These are phyloP conservation scores for Chalaropsis ovoidea DNA, from an alignment of 2,329 filamentous ascomycete species.

Conservation along the genomic window DNA sequence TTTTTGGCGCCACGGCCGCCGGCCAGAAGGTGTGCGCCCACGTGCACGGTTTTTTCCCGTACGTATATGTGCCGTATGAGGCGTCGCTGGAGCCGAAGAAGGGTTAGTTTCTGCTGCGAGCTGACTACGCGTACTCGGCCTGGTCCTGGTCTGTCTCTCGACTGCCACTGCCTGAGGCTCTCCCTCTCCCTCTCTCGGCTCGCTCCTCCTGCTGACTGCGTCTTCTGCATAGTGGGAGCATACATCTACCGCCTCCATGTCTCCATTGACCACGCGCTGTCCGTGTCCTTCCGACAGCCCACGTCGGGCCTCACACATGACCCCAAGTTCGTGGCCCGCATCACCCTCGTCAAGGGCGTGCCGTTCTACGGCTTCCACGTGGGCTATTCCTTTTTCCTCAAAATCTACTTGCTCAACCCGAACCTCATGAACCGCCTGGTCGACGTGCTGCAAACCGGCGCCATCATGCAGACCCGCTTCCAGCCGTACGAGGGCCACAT, in stretches of 20 bases:
- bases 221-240: constrained; percentile 47
- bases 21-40: constrained; percentile 95
- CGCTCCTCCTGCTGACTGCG: neutral
- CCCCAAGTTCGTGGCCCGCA: constrained; percentile 71
- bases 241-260: constrained; percentile 71
- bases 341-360: constrained; percentile 82
- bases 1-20: constrained; percentile 87
- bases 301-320: constrained; percentile 42
- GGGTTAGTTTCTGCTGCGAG: constrained; percentile 41
- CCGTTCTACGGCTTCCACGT: constrained; percentile 96
- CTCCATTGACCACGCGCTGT: constrained; percentile 83
- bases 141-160: neutral
- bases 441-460: constrained; percentile 78
- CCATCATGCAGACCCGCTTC: constrained; percentile 70
- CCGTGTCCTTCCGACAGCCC: constrained; percentile 50
- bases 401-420: constrained; percentile 89
- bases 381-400: constrained; percentile 81
- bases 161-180: neutral
- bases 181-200: neutral
- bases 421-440: constrained; percentile 74
- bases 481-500: constrained; percentile 93
- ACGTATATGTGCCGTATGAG: constrained; percentile 81
- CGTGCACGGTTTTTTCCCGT: constrained; percentile 90
- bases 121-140: neutral
- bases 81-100: constrained; percentile 56